These are phyloP conservation scores for Paecilomyces variotii DNA, from an alignment of 2,329 filamentous ascomycete species.

Conservation along the genomic window DNA sequence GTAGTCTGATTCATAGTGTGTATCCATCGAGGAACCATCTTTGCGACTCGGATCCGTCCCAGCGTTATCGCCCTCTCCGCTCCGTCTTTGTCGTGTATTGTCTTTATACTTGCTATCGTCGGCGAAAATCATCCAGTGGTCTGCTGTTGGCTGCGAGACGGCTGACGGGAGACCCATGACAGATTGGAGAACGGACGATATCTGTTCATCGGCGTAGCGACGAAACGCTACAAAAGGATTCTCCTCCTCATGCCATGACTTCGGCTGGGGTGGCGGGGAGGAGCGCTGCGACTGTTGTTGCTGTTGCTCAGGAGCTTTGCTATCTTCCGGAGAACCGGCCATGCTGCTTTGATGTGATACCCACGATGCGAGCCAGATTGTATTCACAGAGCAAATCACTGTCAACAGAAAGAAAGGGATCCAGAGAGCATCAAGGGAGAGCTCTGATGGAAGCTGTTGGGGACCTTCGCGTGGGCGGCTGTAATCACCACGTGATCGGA, in stretches of 20 bases:
- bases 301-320: slow-evolving; percentile 1
- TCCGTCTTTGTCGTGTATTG: slow-evolving; percentile 10
- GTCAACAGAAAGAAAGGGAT: slow-evolving; percentile 4
- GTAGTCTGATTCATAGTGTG: background rate
- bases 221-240: slow-evolving; percentile 56
- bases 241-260: slow-evolving; percentile 25
- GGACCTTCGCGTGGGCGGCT: slow-evolving; percentile 15
- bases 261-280: slow-evolving; percentile 7
- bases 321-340: slow-evolving; percentile 2
- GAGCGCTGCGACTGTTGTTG: slow-evolving; percentile 4
- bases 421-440: background rate
- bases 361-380: background rate
- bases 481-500: slow-evolving; percentile 22
- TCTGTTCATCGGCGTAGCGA: slow-evolving; percentile 51
- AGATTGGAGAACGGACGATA: slow-evolving; percentile 46
- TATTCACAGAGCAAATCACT: slow-evolving; percentile 5
- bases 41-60: background rate
- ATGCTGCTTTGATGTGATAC: background rate
- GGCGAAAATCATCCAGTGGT: slow-evolving; percentile 27
- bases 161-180: slow-evolving; percentile 41
- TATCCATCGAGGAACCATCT: background rate
- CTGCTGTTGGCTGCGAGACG: slow-evolving; percentile 20
- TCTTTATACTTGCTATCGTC: slow-evolving; percentile 22
- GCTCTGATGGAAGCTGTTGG: slow-evolving; percentile 23
- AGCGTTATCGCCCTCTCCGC: slow-evolving; percentile 5